Evolutionary conservation across 257 asterid genomes (phyloP), one percentile per base, ranked within the genome.

Genomic region (Ehretia macrophylla): DNA sequence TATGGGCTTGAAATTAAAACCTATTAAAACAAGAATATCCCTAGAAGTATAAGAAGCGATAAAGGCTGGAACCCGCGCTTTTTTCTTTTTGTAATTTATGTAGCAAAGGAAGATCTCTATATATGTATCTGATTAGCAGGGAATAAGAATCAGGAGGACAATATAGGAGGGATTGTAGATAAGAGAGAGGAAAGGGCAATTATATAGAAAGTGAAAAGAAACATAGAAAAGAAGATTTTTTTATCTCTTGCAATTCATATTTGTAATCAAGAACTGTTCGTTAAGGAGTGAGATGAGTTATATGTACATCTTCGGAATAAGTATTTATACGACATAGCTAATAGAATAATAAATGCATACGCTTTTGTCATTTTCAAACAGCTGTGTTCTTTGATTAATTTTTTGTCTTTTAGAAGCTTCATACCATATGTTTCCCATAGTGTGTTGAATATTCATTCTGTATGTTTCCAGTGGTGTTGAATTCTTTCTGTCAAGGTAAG

Each of bases 1-100:
- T 75, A 84, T 84, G 92, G 92, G 92, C 6, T 61, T 84, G 78
- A 84, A 81, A 74, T 63, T 84, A 5, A 84, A 84, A 56, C 92
- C 92, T 11, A 84, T 84, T 19, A 84, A 81, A 68, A 84, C 92
- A 17, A 68, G 60, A 61, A 51, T 75, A 17, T 63, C 66, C 4
- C 44, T 51, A 6, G 74, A 66, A 63, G 70, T 65, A 16, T 52
- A 27, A 52, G 38, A 32, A 52, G 32, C 17, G 22, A 18, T 4
- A 2, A 42, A 42, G 14, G 47, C 35, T 10, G 47, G 16, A 2
- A 42, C 16, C 3, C 12, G 47, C 38, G 8, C 48, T 56, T 20
- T 12, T n/a, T n/a, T 19, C 32, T 14, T 38, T 16, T 56, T 55
- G 53, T 54, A 42, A 55, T 54, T 61, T 27, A 61, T 32, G 52